Base-by-base conservation (phyloP, 2,329 filamentous ascomycete species). In the Talaromyces sp. region DNA sequence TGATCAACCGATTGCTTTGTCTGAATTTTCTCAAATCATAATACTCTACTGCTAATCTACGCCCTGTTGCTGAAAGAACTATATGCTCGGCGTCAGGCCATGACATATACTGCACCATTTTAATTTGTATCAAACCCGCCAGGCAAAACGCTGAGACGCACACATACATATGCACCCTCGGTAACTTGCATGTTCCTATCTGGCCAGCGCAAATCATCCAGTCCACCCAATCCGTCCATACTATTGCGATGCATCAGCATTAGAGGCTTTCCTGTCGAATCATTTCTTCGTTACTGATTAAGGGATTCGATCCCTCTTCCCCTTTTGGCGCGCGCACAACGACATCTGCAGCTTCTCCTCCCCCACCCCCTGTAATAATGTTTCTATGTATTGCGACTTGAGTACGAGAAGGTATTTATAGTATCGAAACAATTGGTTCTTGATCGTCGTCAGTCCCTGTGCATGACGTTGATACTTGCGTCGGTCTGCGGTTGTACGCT, bases 1-100 rank as follows among this genome's bases (percentile, higher is more conserved):
- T 45, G 60, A 62, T 62, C 48, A 62, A 62, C 35, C 37, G 48
- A 45, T 47, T 47, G 60, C 56, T 59, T 45, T 59, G 56, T 59
- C 37, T 27, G 27, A 43, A 22, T 16, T 59, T 33, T 31, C 22
- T 31, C 37, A 24, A 59, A 13, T 33, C n/a, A 56, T 37, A 19
- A 8, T 54, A 54, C 50, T 52, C 3, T 31, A 35, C 4, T 37
- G 31, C n/a, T 54, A 54, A 19, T 14, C 13, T 11, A 13, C 10
- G 31, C n/a, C 31, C 9, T 54, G 31, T 48, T 22, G 27, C 27
- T 14, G 47, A 50, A 50, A 31, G 24, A 50, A 50, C 13, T 31
- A 27, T 13, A 7, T 27, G 27, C 47, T 9, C 47, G 24, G 24
- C 19, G 24, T 31, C 7, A 27, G 16, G 47, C 8, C 47, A 50